Base-by-base conservation (phyloP, 176 grass and related monocot genomes). In the Musa itinerans region DNA sequence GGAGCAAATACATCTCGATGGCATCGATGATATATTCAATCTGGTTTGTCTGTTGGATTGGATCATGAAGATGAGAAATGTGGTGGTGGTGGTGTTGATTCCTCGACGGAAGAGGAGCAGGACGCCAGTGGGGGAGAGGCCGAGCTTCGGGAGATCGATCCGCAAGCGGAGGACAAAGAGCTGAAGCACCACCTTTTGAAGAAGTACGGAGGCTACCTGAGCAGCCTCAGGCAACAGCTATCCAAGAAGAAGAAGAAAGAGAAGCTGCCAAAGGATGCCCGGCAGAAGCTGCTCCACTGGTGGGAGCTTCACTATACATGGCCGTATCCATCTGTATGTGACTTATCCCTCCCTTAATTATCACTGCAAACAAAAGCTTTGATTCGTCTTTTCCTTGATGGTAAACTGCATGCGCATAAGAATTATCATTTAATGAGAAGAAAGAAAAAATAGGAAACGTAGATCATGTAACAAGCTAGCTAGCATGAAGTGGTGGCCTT, bases 161-260 rank as follows among this genome's bases (percentile, higher is more conserved):
- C 69, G 16, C 16, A 52, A 1, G 17, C 49, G 1, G 69, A 71
- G 48, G 69, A 71, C 16, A 71, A 43, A 53, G 69, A 71, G 43
- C 19, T 71, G 49, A 71, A 71, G 69, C 19, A 24, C 69, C 43
- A 52, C 8, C 69, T 71, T 11, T 19, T 71, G 19, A 50, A 52
- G n/a, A 71, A 52, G 50, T 71, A 71, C 43, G 14, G 69, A 11
- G 50, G 69, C 19, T 71, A 71, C 50, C 19, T 71, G 50, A 23
- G 69, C 48, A 71, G 69, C 48, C 50, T 71, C 9, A 52, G 50
- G 69, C 43, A 22, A 11, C 49, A 71, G 50, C 50, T 71, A 8
- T 71, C 48, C 5, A 71, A 71, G 48, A 71, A 71, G 69, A 71
- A 71, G 48, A 71, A 71, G 69, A 71, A 71, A 53, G 69, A 17